Conservation (phyloP, 139 green algal genomes). For the Ettlia oleoabundans region DNA sequence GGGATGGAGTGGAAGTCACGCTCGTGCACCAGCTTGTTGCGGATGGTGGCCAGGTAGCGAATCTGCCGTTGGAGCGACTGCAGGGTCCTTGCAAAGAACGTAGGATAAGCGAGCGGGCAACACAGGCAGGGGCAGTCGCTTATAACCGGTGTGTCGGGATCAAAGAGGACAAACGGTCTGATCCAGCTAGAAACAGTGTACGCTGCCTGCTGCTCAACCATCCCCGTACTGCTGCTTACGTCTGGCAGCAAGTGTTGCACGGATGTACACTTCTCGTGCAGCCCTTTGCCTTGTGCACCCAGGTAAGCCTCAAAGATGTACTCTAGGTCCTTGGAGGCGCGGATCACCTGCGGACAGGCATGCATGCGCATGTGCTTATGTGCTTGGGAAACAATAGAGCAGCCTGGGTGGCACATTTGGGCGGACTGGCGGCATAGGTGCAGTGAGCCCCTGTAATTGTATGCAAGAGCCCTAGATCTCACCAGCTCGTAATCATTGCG, state of each 20-base stretch:
- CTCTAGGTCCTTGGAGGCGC: conserved; percentile 23
- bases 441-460: not conserved
- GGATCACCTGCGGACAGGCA: too few species aligned
- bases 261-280: conserved; percentile 28
- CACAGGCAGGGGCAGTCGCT: too few species aligned
- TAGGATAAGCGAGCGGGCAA: too few species aligned
- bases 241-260: conserved; percentile 10
- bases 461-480: too few species aligned
- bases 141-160: too few species aligned
- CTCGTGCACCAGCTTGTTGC: conserved; percentile 44
- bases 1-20: conserved; percentile 34
- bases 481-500: conserved; percentile 40
- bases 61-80: conserved; percentile 10
- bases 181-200: too few species aligned
- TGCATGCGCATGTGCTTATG: too few species aligned
- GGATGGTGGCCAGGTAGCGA: conserved; percentile 37
- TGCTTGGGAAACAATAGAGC: too few species aligned
- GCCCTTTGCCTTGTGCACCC: conserved; percentile 15
- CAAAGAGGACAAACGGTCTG: too few species aligned
- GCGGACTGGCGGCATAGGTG: not conserved
- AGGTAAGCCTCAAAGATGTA: conserved; percentile 23
- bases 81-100: not conserved
- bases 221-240: too few species aligned
- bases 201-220: too few species aligned
- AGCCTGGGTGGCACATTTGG: too few species aligned